phyloP scores from a whole-genome alignment of 2,329 filamentous ascomycete species.

The Fusarium stilboides region DNA sequence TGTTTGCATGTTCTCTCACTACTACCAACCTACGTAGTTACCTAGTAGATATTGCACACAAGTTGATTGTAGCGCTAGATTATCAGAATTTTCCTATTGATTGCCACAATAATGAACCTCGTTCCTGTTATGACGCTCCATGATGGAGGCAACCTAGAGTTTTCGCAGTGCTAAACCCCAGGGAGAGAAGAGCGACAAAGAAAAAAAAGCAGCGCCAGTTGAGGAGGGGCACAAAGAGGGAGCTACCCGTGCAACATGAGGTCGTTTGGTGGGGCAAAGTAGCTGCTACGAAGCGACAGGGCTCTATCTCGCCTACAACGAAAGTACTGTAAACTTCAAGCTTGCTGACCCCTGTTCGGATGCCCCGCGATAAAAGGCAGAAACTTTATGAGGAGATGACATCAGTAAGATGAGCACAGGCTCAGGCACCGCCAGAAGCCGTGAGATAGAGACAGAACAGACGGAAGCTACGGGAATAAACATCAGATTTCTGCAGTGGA shows the following conservation, averaged over 20 bases:
- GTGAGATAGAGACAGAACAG: slow-evolving; percentile 17
- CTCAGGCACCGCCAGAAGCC: slow-evolving; percentile 6
- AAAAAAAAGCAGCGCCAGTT: slow-evolving; percentile 26
- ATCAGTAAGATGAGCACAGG: slow-evolving; percentile 46
- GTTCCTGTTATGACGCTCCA: slow-evolving; percentile 32
- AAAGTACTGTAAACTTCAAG: slow-evolving; percentile 42
- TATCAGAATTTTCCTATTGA: slow-evolving; percentile 26
- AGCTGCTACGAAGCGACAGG: slow-evolving; percentile 15
- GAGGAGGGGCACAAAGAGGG: slow-evolving; percentile 41
- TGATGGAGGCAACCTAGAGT: slow-evolving; percentile 36
- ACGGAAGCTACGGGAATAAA: slow-evolving; percentile 35
- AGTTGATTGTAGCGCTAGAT: neutral
- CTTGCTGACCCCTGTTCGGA: slow-evolving; percentile 28
- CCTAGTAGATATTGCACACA: neutral
- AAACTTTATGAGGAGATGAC: slow-evolving; percentile 49
- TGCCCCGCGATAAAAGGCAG: slow-evolving; percentile 53
- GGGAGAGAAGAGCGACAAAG: slow-evolving; percentile 44
- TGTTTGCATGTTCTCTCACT: neutral
- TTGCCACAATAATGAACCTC: slow-evolving; percentile 33
- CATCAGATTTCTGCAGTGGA: slow-evolving; percentile 12
- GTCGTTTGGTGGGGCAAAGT: slow-evolving; percentile 45
- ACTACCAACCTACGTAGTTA: neutral
- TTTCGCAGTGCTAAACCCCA: slow-evolving; percentile 38
- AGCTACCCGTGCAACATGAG: slow-evolving; percentile 36
- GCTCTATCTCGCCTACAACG: fast-evolving